Percentiles rank a stretch among this genome's conserved stretches.
Evolutionary conservation across 2,329 filamentous ascomycete genomes (phyloP).

Genomic region (Aspergillus oerlinghausenensis): DNA sequence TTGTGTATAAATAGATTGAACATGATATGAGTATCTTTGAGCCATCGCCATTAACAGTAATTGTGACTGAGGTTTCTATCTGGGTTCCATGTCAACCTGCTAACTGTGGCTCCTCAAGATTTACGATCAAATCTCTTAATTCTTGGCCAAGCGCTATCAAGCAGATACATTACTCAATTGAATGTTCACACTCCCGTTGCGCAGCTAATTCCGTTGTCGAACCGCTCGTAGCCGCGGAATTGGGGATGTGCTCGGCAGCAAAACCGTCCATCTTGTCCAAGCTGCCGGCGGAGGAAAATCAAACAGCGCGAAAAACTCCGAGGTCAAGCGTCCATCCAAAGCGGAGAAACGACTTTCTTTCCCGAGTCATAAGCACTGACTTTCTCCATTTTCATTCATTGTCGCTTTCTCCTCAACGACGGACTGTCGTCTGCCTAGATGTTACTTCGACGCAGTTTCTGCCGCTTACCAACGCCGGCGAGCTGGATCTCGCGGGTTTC

Average conservation of each 20-base stretch:
- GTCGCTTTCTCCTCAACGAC: slow-evolving; percentile 7
- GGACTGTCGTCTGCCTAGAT: slow-evolving; percentile 32
- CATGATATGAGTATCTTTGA: slow-evolving; percentile 8
- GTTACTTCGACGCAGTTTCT: slow-evolving; percentile 40
- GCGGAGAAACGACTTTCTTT: slow-evolving; percentile 15
- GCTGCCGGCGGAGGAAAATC: slow-evolving; percentile 17
- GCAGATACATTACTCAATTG: background rate
- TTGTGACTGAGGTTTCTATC: background rate
- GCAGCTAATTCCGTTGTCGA: background rate
- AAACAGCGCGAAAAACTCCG: slow-evolving; percentile 24
- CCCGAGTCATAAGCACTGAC: background rate
- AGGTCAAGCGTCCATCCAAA: slow-evolving; percentile 24
- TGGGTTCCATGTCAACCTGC: background rate
- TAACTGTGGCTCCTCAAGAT: background rate
- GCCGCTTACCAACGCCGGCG: slow-evolving; percentile 39
- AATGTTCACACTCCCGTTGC: background rate
- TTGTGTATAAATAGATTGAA: slow-evolving; percentile 32
- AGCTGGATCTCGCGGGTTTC: slow-evolving; percentile 44
- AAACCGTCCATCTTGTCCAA: background rate
- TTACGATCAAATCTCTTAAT: background rate
- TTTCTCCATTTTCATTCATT: slow-evolving; percentile 7
- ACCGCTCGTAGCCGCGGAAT: slow-evolving; percentile 1
- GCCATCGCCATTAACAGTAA: background rate
- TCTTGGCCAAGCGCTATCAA: slow-evolving; percentile 1
- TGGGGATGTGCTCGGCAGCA: background rate